Percentiles rank a stretch among this genome's conserved stretches.
Conservation (phyloP, 306 rosid species). For the Vachellia pachyceras region DNA sequence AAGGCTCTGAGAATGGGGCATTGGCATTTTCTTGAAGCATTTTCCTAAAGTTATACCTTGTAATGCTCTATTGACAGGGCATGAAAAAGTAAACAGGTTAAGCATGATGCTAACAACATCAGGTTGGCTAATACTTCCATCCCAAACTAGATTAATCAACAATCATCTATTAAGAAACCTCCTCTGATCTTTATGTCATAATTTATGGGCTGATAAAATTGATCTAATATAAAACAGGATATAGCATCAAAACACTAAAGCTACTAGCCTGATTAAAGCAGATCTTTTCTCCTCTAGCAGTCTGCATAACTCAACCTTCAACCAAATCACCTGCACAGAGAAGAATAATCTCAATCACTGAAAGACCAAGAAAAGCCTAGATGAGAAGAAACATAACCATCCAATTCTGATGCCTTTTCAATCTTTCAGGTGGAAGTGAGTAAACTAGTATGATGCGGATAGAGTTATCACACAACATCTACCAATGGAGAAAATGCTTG, state of each 20-base stretch:
- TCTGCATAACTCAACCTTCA: constrained; percentile 93
- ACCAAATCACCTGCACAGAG: constrained; percentile 81
- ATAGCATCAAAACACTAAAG: constrained; percentile 19
- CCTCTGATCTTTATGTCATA: constrained; percentile 25
- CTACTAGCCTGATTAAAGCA: constrained; percentile 75
- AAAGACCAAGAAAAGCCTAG: constrained; percentile 20
- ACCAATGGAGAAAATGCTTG: constrained; percentile 7
- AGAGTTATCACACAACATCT: background rate
- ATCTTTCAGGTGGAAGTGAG: constrained; percentile 18
- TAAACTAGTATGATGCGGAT: constrained; percentile 25
- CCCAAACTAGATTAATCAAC: constrained; percentile 23
- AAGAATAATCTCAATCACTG: constrained; percentile 28
- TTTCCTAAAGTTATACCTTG: constrained; percentile 16
- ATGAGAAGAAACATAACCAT: constrained; percentile 2
- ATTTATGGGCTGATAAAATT: constrained; percentile 26
- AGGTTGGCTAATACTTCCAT: constrained; percentile 21
- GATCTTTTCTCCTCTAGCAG: constrained; percentile 95
- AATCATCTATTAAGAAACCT: constrained; percentile 29
- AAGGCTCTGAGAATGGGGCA: constrained; percentile 19
- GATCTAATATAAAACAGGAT: constrained; percentile 20
- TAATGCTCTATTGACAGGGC: constrained; percentile 27
- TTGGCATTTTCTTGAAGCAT: constrained; percentile 31
- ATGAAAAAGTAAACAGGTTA: constrained; percentile 29
- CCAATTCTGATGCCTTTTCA: constrained; percentile 30
- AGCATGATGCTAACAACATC: constrained; percentile 19